phyloP scores from a whole-genome alignment of 1,284 basidiomycete species.

The Bondarzewia mesenterica region DNA sequence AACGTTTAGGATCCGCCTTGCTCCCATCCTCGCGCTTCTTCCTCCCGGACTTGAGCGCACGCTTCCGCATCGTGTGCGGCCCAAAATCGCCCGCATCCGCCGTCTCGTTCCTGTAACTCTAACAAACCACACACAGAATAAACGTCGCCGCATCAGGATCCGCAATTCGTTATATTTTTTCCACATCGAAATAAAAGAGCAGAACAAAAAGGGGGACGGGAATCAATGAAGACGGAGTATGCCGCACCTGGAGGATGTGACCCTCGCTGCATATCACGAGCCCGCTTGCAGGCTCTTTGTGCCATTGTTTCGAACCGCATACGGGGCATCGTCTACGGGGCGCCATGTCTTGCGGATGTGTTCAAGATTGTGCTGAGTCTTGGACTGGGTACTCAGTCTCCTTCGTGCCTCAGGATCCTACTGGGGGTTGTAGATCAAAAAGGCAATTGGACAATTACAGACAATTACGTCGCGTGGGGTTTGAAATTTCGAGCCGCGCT shows the following conservation, averaged over 20 bases:
- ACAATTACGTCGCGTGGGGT: neutral
- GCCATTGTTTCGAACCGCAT: constrained; percentile 74
- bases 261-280: constrained; percentile 71
- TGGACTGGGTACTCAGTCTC: no score
- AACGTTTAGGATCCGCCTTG: constrained; percentile 51
- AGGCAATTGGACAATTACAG: neutral
- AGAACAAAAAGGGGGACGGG: neutral
- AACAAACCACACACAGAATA: neutral
- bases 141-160: neutral
- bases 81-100: constrained; percentile 51
- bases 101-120: constrained; percentile 73
- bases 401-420: no score
- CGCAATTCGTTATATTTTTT: neutral
- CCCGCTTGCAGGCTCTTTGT: constrained; percentile 66
- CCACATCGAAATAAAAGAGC: neutral
- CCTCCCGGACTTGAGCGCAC: constrained; percentile 45
- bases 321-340: constrained; percentile 51
- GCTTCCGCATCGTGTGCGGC: constrained; percentile 51
- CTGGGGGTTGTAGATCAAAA: constrained; percentile 2
- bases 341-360: constrained; percentile 33
- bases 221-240: neutral
- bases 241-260: constrained; percentile 63
- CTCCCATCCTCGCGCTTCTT: constrained; percentile 41
- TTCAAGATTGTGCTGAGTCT: no score
- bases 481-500: neutral